Evolutionary conservation across 2,329 filamentous ascomycete genomes (phyloP).

Genomic region (Cladosporium sp.): DNA sequence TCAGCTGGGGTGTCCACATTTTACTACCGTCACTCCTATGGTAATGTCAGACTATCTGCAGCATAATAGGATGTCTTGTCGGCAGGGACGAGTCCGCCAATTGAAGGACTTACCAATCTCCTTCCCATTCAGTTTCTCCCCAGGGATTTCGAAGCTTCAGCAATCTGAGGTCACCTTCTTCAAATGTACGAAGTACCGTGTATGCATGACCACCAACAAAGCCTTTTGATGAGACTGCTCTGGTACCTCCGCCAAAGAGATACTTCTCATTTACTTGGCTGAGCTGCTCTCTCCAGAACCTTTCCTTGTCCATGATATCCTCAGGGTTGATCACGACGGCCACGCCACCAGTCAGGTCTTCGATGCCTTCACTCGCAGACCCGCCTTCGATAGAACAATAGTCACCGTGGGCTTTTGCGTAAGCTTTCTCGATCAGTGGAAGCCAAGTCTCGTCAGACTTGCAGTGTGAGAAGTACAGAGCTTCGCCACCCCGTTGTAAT

Average conservation of each 20-base stretch:
- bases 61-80: background rate
- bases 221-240: constrained; percentile 39
- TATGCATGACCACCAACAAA: constrained; percentile 59
- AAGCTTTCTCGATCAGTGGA: constrained; percentile 75
- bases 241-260: constrained; percentile 63
- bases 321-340: constrained; percentile 65
- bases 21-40: constrained; percentile 65
- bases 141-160: constrained; percentile 65
- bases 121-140: constrained; percentile 77
- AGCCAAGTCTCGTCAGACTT: constrained; percentile 79
- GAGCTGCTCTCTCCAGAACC: constrained; percentile 79
- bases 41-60: background rate
- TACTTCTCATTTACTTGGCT: constrained; percentile 78
- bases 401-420: constrained; percentile 79
- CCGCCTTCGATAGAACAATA: constrained; percentile 72
- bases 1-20: constrained; percentile 78
- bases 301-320: constrained; percentile 72
- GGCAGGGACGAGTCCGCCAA: background rate
- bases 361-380: constrained; percentile 60
- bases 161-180: constrained; percentile 41
- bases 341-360: constrained; percentile 61
- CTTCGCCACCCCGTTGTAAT: constrained; percentile 72
- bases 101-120: constrained; percentile 55
- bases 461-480: constrained; percentile 74
- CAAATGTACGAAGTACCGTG: constrained; percentile 52